These are phyloP conservation scores for Eucalyptus pumila DNA, from an alignment of 345 rosid genomes.

Conservation along the genomic window DNA sequence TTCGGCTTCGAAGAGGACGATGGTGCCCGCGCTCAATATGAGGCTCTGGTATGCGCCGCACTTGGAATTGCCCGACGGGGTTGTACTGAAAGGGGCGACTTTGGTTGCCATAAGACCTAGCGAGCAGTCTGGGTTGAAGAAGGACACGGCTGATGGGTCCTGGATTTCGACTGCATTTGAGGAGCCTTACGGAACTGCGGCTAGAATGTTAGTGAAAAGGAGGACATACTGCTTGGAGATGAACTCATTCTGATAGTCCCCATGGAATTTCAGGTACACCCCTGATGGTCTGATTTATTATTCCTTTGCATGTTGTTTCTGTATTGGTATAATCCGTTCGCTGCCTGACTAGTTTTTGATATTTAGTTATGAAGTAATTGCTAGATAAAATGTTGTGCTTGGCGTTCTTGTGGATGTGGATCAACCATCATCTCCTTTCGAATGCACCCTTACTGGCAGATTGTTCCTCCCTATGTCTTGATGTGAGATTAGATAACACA, in stretches of 20 bases:
- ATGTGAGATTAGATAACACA: background rate
- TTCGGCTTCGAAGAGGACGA: conserved; percentile 87
- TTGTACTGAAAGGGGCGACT: conserved; percentile 80
- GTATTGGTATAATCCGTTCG: background rate
- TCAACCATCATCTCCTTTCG: background rate
- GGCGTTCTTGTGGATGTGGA: background rate
- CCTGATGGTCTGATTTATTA: background rate
- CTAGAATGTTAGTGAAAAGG: conserved; percentile 82
- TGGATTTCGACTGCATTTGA: conserved; percentile 82
- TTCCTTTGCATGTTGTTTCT: background rate
- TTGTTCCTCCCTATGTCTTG: background rate
- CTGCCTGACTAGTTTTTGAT: background rate
- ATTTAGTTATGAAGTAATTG: background rate
- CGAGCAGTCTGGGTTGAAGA: conserved; percentile 42
- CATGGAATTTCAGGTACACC: background rate
- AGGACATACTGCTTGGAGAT: conserved; percentile 94
- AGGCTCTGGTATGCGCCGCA: conserved; percentile 92
- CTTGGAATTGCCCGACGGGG: conserved; percentile 73
- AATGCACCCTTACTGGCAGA: background rate
- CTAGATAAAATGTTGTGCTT: background rate
- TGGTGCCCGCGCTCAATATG: conserved; percentile 90
- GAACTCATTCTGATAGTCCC: conserved; percentile 72
- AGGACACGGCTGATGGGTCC: conserved; percentile 55
- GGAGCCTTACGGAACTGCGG: conserved; percentile 81
- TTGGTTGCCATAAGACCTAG: conserved; percentile 92